Evolutionary conservation across 306 rosid species (phyloP).

Genomic region (Corylus heterophylla): DNA sequence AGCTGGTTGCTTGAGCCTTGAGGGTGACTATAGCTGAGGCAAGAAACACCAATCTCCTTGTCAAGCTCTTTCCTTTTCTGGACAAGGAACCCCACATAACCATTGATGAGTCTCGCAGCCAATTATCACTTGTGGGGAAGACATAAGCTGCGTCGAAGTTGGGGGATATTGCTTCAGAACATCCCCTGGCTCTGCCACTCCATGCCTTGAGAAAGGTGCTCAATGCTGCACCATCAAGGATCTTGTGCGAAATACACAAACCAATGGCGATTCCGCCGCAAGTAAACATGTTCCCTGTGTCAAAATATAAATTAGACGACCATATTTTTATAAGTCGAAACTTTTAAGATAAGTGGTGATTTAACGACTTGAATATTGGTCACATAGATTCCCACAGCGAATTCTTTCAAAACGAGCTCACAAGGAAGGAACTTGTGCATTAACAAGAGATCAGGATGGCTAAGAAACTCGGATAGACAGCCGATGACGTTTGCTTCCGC

Average conservation of each 20-base stretch:
- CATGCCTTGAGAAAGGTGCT: slow-evolving; percentile 40
- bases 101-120: slow-evolving; percentile 33
- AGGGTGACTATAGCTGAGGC: slow-evolving; percentile 29
- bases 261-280: slow-evolving; percentile 48
- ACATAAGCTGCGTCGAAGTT: slow-evolving; percentile 3
- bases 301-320: too few species aligned
- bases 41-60: slow-evolving; percentile 42
- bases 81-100: slow-evolving; percentile 23
- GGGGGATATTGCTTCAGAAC: not conserved
- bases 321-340: too few species aligned
- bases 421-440: slow-evolving; percentile 30
- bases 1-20: slow-evolving; percentile 2
- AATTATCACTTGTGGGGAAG: slow-evolving; percentile 21
- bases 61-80: slow-evolving; percentile 29
- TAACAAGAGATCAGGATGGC: slow-evolving; percentile 21
- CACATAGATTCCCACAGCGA: not conserved
- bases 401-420: not conserved
- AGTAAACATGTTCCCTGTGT: slow-evolving; percentile 18
- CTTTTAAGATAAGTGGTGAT: too few species aligned
- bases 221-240: slow-evolving; percentile 42
- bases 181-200: slow-evolving; percentile 11
- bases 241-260: slow-evolving; percentile 36
- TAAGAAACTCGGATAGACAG: slow-evolving; percentile 26
- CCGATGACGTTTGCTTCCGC: slow-evolving; percentile 27
- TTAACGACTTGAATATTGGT: slow-evolving; percentile 25